Evolutionary conservation across 331 rosid genomes (phyloP), one percentile per base, ranked within the genome.

Genomic region (Acacia concinna): DNA sequence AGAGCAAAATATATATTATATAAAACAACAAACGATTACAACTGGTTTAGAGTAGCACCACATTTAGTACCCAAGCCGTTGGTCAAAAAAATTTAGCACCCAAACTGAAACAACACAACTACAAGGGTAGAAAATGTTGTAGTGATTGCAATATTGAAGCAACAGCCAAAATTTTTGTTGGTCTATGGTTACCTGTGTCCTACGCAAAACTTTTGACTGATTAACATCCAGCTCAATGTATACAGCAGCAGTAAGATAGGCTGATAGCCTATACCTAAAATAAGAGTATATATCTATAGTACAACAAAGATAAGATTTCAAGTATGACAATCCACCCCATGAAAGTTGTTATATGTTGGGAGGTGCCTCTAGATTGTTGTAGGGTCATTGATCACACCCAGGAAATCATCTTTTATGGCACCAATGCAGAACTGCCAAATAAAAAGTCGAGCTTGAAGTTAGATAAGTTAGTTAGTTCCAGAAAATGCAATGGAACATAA

Each of bases 331-430:
- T 64, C 41, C 71, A 65, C 47, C 9, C 12, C 25, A 32, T 30
- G 23, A 9, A 34, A 20, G 37, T 8, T 6, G 34, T 34, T 34
- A 65, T 65, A 34, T 3, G 71, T 20, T 20, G 11, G 31, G 35
- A 65, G 28, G 46, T 8, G 47, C 28, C 8, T 37, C 71, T 66
- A 23, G 5, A 14, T 81, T 62, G 89, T 81, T 3, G 94, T 47
- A 56, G 97, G 98, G 59, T 95, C 99, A 47, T 95, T 93, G 86
- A 95, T 95, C 78, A 95, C 99, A 60, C 99, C 99, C 88, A 95
- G 87, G 87, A 95, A 95, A 83, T 95, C 99, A 84, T 95, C 99
- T 70, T 93, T 95, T 67, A 95, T 95, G 67, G 98, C 93, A 72
- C 98, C 98, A 78, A 95, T 93, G 89, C 99, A 95, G 79, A 95